Base-by-base conservation (phyloP, 23 red algal species). In the Gracilaria gracilis region DNA sequence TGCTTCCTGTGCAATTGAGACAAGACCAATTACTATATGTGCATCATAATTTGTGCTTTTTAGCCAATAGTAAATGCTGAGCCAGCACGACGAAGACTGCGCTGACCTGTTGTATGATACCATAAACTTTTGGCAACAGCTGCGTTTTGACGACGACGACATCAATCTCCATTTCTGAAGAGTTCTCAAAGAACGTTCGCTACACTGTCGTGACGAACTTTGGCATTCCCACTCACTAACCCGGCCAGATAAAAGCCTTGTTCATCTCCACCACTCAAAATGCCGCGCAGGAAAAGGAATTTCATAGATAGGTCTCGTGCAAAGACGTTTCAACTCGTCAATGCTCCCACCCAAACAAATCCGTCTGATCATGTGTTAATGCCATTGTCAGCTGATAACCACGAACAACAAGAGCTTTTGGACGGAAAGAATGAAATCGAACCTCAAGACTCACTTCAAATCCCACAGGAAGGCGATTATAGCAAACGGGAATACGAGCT, bases 271-370 rank as follows among this genome's bases (percentile, higher is more conserved):
- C 9, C 12, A 50, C 21, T 50, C 20, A 75, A 75, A 70, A 92
- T 92, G 89, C 89, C 89, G 78, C 79, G 89, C 35, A 35, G 79
- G 20, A 92, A 84, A 48, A 57, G 73, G 28, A 40, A n/a, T 46
- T 92, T 92, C 89, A 92, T 92, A 65, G 66, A 92, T 37, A 77
- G 89, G 62, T 73, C 77, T 27, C 65, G 62, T 36, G 89, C 89
- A 14, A 54, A 57, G 48, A 92, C 89, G 0, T 92, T 67, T 67
- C 79, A 92, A 27, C 79, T 92, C 19, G 89, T 92, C 61, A 77
- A 92, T 42, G 51, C 64, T 16, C 61, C 89, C 6, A 55, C 49
- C 4, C 44, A 50, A 28, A 57, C 80, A 23, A 76, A 70, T 24
- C 58, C 44, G 34, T 59, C 62, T 25, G 21, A 61, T 53, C 89